Evolutionary conservation across 2,329 filamentous ascomycete species (phyloP).

Genomic region (Arthrobotrys musiformis): DNA sequence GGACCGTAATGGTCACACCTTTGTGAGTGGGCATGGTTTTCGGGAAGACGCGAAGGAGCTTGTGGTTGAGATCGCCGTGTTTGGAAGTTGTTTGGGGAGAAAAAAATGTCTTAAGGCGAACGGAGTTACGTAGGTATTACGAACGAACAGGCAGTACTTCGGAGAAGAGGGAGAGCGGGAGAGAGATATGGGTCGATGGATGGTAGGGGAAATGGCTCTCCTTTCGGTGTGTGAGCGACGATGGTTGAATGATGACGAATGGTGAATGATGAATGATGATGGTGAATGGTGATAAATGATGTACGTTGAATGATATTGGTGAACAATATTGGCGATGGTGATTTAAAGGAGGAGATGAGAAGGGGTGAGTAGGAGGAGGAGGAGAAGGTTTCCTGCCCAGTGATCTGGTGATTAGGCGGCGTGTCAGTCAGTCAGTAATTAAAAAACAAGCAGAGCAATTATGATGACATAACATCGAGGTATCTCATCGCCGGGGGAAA

Average conservation of each 20-base stretch:
- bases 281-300: neutral
- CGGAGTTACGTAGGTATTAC: slow-evolving; percentile 11
- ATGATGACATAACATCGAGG: slow-evolving; percentile 24
- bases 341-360: neutral
- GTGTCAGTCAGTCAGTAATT: neutral
- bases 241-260: neutral
- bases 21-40: slow-evolving; percentile 90
- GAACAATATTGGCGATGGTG: neutral
- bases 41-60: slow-evolving; percentile 15
- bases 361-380: neutral
- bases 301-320: too few species aligned
- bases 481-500: slow-evolving; percentile 17
- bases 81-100: slow-evolving; percentile 4
- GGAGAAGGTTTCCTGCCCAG: slow-evolving; percentile 11
- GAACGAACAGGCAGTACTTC: slow-evolving; percentile 1
- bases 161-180: neutral
- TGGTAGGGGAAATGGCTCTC: neutral
- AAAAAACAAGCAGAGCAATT: slow-evolving; percentile 8
- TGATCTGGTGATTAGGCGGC: slow-evolving; percentile 6
- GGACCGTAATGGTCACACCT: slow-evolving; percentile 97
- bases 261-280: neutral
- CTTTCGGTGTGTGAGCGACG: neutral
- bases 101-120: neutral
- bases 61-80: slow-evolving; percentile 6
- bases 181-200: neutral